Conservation (phyloP, 768 basidiomycete genomes). For the Goffeauzyma gilvescens region DNA sequence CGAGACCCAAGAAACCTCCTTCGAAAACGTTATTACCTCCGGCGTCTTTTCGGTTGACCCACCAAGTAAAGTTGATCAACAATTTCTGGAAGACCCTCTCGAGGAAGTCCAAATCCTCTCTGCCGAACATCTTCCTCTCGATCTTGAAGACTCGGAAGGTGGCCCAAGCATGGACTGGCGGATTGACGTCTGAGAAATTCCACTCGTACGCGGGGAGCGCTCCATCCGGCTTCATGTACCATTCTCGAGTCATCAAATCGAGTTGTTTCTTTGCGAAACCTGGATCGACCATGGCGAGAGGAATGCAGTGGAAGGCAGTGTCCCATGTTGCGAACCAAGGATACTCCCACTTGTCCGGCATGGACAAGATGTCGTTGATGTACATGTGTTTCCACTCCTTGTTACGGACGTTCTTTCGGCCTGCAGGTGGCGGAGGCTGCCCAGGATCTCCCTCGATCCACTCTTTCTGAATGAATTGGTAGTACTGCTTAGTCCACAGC, state of each 20-base stretch:
- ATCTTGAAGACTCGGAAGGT: slow-evolving; percentile 99
- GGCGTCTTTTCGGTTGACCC: slow-evolving; percentile 95
- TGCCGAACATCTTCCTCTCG: slow-evolving; percentile 82
- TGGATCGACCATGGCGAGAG: slow-evolving; percentile 85
- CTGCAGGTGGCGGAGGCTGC: slow-evolving; percentile 82
- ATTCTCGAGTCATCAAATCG: slow-evolving; percentile 85
- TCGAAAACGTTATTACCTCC: slow-evolving; percentile 94
- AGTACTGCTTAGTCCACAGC: slow-evolving; percentile 98
- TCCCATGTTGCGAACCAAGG: slow-evolving; percentile 99
- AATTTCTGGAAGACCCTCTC: slow-evolving; percentile 98
- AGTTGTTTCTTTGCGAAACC: slow-evolving; percentile 94
- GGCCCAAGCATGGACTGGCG: slow-evolving; percentile 93
- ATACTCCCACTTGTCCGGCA: slow-evolving; percentile 99
- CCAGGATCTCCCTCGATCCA: slow-evolving; percentile 93
- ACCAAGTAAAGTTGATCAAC: slow-evolving; percentile 94
- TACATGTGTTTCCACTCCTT: slow-evolving; percentile 92
- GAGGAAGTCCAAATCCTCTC: slow-evolving; percentile 74
- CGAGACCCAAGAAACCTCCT: slow-evolving; percentile 90
- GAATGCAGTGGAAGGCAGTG: slow-evolving; percentile 98
- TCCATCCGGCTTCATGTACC: slow-evolving; percentile 95
- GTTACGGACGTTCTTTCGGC: slow-evolving; percentile 68
- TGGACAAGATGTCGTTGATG: slow-evolving; percentile 84
- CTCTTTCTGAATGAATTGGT: slow-evolving; percentile 85
- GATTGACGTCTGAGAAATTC: slow-evolving; percentile 98
- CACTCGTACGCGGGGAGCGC: slow-evolving; percentile 98